Conservation (phyloP, 768 basidiomycete species). For the Termitomyces sp. region DNA sequence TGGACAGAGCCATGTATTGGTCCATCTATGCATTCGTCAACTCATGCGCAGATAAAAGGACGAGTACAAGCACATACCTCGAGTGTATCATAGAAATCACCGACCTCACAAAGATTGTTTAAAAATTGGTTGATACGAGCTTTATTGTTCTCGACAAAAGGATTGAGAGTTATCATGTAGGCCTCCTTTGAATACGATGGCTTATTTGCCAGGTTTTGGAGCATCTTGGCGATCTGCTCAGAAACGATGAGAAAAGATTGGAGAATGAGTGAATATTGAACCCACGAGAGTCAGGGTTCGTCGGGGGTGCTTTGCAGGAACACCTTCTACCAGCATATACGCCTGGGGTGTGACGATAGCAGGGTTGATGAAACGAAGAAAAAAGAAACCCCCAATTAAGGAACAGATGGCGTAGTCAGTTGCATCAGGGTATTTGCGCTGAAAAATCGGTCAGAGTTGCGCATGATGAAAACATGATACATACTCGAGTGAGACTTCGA, state of each 20-base stretch:
- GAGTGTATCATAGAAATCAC: slow-evolving; percentile 97
- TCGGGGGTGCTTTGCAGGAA: slow-evolving; percentile 96
- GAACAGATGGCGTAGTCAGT: slow-evolving; percentile 98
- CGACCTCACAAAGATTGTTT: slow-evolving; percentile 95
- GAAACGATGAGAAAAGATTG: slow-evolving; percentile 3
- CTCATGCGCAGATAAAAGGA: background rate
- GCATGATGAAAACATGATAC: slow-evolving; percentile 17
- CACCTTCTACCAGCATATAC: slow-evolving; percentile 98
- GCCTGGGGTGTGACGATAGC: slow-evolving; percentile 99
- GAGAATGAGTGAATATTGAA: slow-evolving; percentile 10
- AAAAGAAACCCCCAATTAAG: slow-evolving; percentile 99
- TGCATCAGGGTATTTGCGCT: slow-evolving; percentile 99
- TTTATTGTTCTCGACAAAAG: slow-evolving; percentile 99
- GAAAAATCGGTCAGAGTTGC: slow-evolving; percentile 3
- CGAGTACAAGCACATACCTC: slow-evolving; percentile 53
- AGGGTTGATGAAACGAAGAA: slow-evolving; percentile 99
- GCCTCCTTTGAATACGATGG: slow-evolving; percentile 96
- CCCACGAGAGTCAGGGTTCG: slow-evolving; percentile 83
- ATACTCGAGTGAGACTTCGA: slow-evolving; percentile 87
- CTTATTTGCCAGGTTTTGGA: slow-evolving; percentile 98
- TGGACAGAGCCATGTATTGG: slow-evolving; percentile 99
- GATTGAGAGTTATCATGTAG: slow-evolving; percentile 98
- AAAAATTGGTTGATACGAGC: slow-evolving; percentile 96
- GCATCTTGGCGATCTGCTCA: slow-evolving; percentile 94
- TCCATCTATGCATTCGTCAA: slow-evolving; percentile 69